Percentiles rank a stretch among this genome's conserved stretches.
These are phyloP conservation scores for Picochlorum costavermella DNA, from an alignment of 139 green algal species.

Conservation along the genomic window DNA sequence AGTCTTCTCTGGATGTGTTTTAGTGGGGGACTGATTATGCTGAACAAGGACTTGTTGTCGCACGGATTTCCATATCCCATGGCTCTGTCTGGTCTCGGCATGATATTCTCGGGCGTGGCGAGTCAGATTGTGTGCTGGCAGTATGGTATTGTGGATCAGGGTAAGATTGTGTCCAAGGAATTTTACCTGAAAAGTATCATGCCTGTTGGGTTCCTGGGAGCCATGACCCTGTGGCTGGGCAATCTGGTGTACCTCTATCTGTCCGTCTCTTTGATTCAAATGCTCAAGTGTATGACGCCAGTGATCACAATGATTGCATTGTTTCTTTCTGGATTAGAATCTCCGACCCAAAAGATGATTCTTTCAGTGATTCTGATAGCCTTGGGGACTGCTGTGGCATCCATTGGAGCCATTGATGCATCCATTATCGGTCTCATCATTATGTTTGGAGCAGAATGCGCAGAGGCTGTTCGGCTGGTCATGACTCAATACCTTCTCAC, in stretches of 20 bases:
- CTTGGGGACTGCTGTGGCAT: slow-evolving; percentile 59
- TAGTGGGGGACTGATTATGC: slow-evolving; percentile 52
- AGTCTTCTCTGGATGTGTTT: slow-evolving; percentile 63
- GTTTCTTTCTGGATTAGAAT: slow-evolving; percentile 64
- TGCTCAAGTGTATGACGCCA: slow-evolving; percentile 73
- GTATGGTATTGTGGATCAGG: slow-evolving; percentile 50
- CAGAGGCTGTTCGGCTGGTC: slow-evolving; percentile 68
- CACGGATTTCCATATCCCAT: slow-evolving; percentile 75
- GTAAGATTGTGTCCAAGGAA: slow-evolving; percentile 28
- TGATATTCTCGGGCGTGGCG: slow-evolving; percentile 51
- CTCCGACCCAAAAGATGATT: slow-evolving; percentile 53
- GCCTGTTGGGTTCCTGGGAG: slow-evolving; percentile 49
- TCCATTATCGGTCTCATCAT: slow-evolving; percentile 47
- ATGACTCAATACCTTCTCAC: slow-evolving; percentile 80
- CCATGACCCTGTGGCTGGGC: slow-evolving; percentile 41
- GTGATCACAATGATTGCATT: slow-evolving; percentile 81
- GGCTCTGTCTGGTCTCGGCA: slow-evolving; percentile 59
- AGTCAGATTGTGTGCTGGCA: slow-evolving; percentile 54
- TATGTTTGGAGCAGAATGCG: slow-evolving; percentile 66
- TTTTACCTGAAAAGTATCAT: slow-evolving; percentile 47
- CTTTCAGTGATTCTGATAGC: slow-evolving; percentile 49
- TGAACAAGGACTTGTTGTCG: slow-evolving; percentile 78
- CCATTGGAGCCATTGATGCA: slow-evolving; percentile 61
- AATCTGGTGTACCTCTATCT: slow-evolving; percentile 54
- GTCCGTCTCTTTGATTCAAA: slow-evolving; percentile 47